Conservation (phyloP, 163 green algal genomes). For the Chlorella variabilis region DNA sequence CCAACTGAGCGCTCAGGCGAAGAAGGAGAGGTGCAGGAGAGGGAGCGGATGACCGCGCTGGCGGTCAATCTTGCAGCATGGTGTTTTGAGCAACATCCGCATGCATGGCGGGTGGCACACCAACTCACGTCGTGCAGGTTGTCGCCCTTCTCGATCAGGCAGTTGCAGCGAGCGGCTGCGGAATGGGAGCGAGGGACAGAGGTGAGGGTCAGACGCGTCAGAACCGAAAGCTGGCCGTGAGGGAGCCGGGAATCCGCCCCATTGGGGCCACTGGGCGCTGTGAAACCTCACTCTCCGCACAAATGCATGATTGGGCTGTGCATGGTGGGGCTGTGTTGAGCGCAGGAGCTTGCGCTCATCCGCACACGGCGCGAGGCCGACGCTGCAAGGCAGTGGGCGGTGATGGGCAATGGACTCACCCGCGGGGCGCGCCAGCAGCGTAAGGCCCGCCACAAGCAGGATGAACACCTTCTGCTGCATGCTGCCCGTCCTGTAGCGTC, state of each 20-base stretch:
- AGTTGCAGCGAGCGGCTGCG: slow-evolving; percentile 28
- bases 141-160: slow-evolving; percentile 12
- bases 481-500: no score
- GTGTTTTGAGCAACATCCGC: background rate
- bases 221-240: background rate
- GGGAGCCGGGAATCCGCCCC: no score
- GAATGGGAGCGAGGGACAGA: no score
- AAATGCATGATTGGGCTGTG: no score
- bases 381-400: background rate
- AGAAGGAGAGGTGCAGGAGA: no score
- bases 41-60: no score
- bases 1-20: no score
- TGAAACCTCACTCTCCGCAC: no score
- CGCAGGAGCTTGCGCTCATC: no score
- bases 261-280: no score
- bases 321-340: no score
- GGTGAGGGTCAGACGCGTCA: background rate
- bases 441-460: background rate
- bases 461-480: background rate
- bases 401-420: background rate
- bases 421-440: background rate
- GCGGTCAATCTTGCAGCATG: no score
- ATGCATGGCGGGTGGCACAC: background rate
- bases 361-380: background rate
- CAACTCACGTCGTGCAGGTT: slow-evolving; percentile 2